Conservation (phyloP, 257 asterid species). For the Euphrasia confusa region DNA sequence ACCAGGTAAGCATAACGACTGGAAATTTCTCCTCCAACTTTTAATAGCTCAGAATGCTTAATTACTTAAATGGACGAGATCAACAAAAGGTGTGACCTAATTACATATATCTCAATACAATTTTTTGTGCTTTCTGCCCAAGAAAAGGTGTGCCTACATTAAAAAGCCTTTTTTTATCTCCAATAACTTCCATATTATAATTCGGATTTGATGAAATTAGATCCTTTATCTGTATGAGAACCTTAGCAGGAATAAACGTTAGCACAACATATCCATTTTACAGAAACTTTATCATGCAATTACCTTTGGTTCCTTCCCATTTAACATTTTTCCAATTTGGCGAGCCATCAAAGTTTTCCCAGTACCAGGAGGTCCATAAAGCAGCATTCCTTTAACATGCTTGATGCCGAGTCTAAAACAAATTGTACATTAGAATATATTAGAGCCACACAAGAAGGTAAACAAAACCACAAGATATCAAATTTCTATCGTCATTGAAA, state of each 20-base stretch:
- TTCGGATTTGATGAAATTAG: neutral
- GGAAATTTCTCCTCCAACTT: neutral
- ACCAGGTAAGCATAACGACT: neutral
- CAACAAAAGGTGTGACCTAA: neutral
- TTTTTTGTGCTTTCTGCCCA: neutral
- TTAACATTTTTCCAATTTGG: slow-evolving; percentile 94
- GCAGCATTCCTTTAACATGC: slow-evolving; percentile 99
- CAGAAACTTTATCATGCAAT: slow-evolving; percentile 17
- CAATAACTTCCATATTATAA: slow-evolving; percentile 1
- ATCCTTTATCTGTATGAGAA: slow-evolving; percentile 7
- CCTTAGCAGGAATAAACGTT: slow-evolving; percentile 19
- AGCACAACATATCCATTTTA: slow-evolving; percentile 11
- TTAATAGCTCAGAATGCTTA: slow-evolving; percentile 1
- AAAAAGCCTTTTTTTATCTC: slow-evolving; percentile 12
- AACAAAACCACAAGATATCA: slow-evolving; percentile 18
- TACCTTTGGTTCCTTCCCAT: slow-evolving; percentile 99
- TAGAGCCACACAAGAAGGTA: slow-evolving; percentile 22
- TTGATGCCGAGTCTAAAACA: slow-evolving; percentile 82
- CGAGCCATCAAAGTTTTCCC: slow-evolving; percentile 99
- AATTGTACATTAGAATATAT: slow-evolving; percentile 17
- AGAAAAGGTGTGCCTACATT: neutral
- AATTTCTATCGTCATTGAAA: slow-evolving; percentile 10
- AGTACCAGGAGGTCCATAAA: slow-evolving; percentile 99
- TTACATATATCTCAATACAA: slow-evolving; percentile 8
- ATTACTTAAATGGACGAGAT: neutral